phyloP scores from a whole-genome alignment of 2,329 filamentous ascomycete genomes.

The Alternaria sp. region DNA sequence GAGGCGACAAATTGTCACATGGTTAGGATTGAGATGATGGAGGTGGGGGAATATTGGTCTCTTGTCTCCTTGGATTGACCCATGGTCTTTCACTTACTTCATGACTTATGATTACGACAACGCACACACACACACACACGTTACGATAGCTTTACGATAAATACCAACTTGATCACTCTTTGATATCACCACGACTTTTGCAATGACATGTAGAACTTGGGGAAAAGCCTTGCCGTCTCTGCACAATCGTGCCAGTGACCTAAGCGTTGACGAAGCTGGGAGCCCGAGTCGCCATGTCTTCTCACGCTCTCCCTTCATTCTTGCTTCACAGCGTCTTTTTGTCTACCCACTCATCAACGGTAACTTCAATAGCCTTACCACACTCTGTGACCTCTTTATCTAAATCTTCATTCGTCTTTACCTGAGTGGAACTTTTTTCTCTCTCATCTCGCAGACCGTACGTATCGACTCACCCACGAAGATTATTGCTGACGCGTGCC shows the following conservation, averaged over 20 bases:
- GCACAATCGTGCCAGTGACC: not conserved
- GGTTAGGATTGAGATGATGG: not conserved
- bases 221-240: not conserved
- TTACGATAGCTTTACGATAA: slow-evolving; percentile 3
- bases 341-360: too few species aligned
- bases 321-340: too few species aligned
- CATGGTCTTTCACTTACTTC: slow-evolving; percentile 17
- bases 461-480: not conserved
- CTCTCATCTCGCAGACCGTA: too few species aligned
- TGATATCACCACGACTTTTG: not conserved
- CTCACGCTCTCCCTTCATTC: too few species aligned
- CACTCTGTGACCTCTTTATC: too few species aligned
- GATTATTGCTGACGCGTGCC: not conserved
- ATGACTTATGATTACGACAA: slow-evolving; percentile 1
- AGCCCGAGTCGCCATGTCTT: too few species aligned
- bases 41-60: not conserved
- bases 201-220: not conserved
- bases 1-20: slow-evolving; percentile 14
- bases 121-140: slow-evolving; percentile 4
- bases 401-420: too few species aligned
- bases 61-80: slow-evolving; percentile 21
- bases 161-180: slow-evolving; percentile 1
- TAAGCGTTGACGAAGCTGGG: not conserved
- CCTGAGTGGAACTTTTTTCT: too few species aligned
- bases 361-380: too few species aligned